These are phyloP conservation scores for Bretschneidera sinensis DNA, from an alignment of 345 rosid genomes.

Conservation along the genomic window DNA sequence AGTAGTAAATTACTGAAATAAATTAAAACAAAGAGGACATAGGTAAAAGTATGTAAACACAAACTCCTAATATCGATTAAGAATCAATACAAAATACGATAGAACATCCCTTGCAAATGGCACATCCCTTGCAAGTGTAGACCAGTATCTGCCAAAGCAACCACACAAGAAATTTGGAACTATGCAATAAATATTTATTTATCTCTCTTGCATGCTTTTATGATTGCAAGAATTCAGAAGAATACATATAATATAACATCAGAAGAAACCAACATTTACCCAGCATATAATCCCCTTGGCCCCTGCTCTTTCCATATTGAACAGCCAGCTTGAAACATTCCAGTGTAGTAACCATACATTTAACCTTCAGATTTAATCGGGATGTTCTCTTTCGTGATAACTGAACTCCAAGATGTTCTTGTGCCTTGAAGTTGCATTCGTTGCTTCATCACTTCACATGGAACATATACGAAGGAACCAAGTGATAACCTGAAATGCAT, in stretches of 20 bases:
- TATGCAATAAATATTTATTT: no score
- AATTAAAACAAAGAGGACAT: background rate
- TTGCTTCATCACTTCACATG: slow-evolving; percentile 96
- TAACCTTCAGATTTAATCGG: slow-evolving; percentile 38
- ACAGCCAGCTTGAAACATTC: slow-evolving; percentile 81
- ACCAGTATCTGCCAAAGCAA: slow-evolving; percentile 71
- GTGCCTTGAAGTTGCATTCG: slow-evolving; percentile 99
- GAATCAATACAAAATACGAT: background rate
- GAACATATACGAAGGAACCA: slow-evolving; percentile 89
- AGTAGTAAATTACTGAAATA: background rate
- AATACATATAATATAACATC: slow-evolving; percentile 13
- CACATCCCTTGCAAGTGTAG: slow-evolving; percentile 92
- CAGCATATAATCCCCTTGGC: slow-evolving; percentile 77
- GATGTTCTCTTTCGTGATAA: slow-evolving; percentile 36
- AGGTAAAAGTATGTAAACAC: background rate
- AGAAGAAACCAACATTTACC: slow-evolving; percentile 37
- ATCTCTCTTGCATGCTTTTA: no score
- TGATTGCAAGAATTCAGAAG: background rate
- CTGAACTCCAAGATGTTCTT: slow-evolving; percentile 61
- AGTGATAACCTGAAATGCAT: slow-evolving; percentile 76
- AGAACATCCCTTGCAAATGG: slow-evolving; percentile 85
- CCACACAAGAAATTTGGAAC: background rate
- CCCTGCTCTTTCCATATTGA: slow-evolving; percentile 92
- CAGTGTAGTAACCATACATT: slow-evolving; percentile 74
- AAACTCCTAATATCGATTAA: background rate